Base-by-base conservation (phyloP, 441 rosid genomes). In the Adansonia grandidieri region DNA sequence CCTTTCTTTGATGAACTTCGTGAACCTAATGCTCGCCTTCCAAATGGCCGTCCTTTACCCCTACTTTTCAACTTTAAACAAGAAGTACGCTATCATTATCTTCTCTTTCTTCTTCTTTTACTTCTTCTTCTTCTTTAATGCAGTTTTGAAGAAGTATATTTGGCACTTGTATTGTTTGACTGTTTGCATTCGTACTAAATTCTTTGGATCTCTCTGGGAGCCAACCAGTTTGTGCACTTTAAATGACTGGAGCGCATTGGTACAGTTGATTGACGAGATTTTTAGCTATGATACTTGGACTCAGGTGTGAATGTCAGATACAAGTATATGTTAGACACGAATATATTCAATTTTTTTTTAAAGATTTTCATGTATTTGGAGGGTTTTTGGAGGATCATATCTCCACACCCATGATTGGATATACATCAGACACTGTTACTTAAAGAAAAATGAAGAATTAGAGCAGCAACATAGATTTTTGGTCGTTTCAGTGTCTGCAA, bases 1-100 rank as follows among this genome's bases (percentile, higher is more conserved):
- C 89, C 94, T 10, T 90, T 90, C 84, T 90, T 90, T 82, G 86
- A 89, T 79, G 94, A 90, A 85, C 92, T 90, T 63, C 91, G 91
- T 4, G 91, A 90, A 68, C 92, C 94, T n/a, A 89, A 87, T 82
- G 87, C 88, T 22, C 91, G 87, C 74, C 92, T 90, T 67, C 87
- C 91, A 63, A 87, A 80, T 73, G 87, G 91, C 63, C 88, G 88
- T 5, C 86, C 88, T 10, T 78, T 90, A 50, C 92, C 94, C 44
- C 86, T 82, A 0, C 81, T 90, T 73, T 90, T 89, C 83, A 87
- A 89, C 88, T 90, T 87, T 81, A 89, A 85, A 77, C 86, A 88
- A 77, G 88, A 88, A 78, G 89, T 86, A 84, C 3, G 69, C 32
- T 63, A 45, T 44, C 6, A 44, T 15, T 42, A 6, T 11, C 56